Evolutionary conservation across 495 filamentous ascomycete species (phyloP), one percentile per base, ranked within the genome.

Genomic region (Neurospora africana): DNA sequence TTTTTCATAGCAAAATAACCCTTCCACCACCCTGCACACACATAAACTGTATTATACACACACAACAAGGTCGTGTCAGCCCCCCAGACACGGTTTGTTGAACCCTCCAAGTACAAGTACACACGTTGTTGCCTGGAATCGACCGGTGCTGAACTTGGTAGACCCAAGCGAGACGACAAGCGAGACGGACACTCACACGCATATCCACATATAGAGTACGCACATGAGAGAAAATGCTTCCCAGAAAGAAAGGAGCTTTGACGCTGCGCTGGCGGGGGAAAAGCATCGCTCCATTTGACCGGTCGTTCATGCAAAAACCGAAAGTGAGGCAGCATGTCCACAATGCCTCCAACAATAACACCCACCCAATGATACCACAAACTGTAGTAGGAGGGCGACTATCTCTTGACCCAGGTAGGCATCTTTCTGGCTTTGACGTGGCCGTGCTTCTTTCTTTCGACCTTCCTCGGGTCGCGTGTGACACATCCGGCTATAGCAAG

Each of bases 361-460:
- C 68, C 68, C 27, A 69, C 4, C 68, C 35, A 36, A 37, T 36
- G 10, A 65, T 65, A 65, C 53, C 53, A 65, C 53, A 30, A 65
- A 35, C 33, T 30, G 13, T 69, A 43, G 37, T 6, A n/a, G 30
- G 15, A 67, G 69, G 40, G 13, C 37, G 72, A 73, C 77, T 89
- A 91, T 83, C 89, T 86, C 89, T 98, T 98, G 84, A 98, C 95
- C 95, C 95, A 99, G 74, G 96, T 86, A 71, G 94, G 96, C 90
- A 93, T 95, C 88, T 99, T 99, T 82, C 95, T 91, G 53, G 95
- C 95, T 86, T 98, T 98, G 81, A 97, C 80, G 75, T 92, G 91
- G 75, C 95, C 95, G 33, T 93, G 88, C 89, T 99, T 99, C 91
- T 99, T 99, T 77, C 95, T 93, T 84, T 99, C 95, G 73, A 98